Percentiles rank a stretch among this genome's conserved stretches.
Conservation (phyloP, 1,284 basidiomycete genomes). For the Cystobasidium pallidum region DNA sequence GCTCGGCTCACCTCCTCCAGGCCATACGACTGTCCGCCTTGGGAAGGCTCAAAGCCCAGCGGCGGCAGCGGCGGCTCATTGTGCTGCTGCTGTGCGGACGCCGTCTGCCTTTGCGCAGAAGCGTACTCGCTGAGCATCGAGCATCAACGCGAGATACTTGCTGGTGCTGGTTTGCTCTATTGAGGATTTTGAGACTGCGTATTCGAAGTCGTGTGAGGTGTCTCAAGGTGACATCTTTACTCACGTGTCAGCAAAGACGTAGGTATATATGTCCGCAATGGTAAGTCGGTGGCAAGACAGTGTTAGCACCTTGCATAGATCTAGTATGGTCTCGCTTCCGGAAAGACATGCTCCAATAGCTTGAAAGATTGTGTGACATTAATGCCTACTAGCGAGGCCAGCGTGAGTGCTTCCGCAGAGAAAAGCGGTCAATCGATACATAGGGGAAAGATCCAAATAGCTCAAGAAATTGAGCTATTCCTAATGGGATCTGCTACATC, state of each 20-base stretch:
- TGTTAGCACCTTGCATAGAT: too few relatives aligned
- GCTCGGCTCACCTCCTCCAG: constrained; percentile 29
- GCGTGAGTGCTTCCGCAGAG: neutral
- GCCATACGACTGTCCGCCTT: constrained; percentile 42
- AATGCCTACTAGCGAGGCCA: constrained; percentile 12
- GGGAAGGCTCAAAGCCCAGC: constrained; percentile 37
- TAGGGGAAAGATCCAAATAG: neutral
- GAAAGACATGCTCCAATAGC: too few relatives aligned
- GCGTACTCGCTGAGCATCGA: constrained; percentile 44
- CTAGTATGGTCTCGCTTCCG: too few relatives aligned
- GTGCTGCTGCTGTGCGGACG: neutral
- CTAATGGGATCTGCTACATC: constrained; percentile 20
- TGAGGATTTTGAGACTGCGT: too few relatives aligned
- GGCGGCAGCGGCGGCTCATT: constrained; percentile 6
- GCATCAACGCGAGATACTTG: neutral
- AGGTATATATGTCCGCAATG: too few relatives aligned
- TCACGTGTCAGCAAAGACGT: too few relatives aligned
- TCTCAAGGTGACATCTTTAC: too few relatives aligned
- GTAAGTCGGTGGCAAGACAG: too few relatives aligned
- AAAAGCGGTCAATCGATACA: constrained; percentile 14
- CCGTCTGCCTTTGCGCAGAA: constrained; percentile 20
- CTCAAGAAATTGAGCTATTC: neutral
- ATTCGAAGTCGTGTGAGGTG: too few relatives aligned
- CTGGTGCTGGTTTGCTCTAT: too few relatives aligned
- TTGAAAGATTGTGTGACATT: constrained; percentile 1